Conservation (phyloP, 805 yeast genomes). For the Cyberlindnera sargentensis region DNA sequence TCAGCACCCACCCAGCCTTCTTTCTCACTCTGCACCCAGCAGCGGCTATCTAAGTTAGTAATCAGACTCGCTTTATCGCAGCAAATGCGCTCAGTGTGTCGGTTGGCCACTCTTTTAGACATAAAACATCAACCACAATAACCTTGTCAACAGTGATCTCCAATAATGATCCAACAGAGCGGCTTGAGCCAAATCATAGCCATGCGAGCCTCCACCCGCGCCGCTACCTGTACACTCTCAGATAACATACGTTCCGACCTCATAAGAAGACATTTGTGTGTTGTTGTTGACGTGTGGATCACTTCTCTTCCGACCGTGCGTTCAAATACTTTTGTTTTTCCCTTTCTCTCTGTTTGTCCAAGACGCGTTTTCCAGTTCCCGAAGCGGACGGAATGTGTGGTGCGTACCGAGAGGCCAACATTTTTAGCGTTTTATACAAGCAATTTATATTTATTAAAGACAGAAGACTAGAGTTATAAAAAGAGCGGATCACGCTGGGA, state of each 20-base stretch:
- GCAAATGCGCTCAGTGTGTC: too few relatives aligned
- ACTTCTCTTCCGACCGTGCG: neutral
- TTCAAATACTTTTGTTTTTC: neutral
- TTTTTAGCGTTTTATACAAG: too few relatives aligned
- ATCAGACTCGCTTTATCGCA: too few relatives aligned
- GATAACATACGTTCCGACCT: constrained; percentile 46
- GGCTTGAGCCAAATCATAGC: neutral
- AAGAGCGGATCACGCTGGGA: too few relatives aligned
- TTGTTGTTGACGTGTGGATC: neutral
- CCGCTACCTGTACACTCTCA: too few relatives aligned
- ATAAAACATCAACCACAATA: too few relatives aligned
- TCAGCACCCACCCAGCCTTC: constrained; percentile 72
- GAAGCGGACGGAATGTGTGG: constrained; percentile 12
- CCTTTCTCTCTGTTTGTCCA: constrained; percentile 4
- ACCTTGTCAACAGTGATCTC: too few relatives aligned
- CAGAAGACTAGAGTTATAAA: too few relatives aligned
- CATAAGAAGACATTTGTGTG: constrained; percentile 33
- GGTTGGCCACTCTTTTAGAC: too few relatives aligned
- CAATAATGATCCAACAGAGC: neutral
- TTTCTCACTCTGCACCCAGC: constrained; percentile 69
- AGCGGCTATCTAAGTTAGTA: constrained; percentile 36
- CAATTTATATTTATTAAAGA: too few relatives aligned
- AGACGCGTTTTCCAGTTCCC: too few relatives aligned
- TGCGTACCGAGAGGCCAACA: constrained; percentile 5
- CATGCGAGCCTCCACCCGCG: too few relatives aligned